Evolutionary conservation across 768 basidiomycete species (phyloP).

Genomic region (Suillus fuscotomentosus): DNA sequence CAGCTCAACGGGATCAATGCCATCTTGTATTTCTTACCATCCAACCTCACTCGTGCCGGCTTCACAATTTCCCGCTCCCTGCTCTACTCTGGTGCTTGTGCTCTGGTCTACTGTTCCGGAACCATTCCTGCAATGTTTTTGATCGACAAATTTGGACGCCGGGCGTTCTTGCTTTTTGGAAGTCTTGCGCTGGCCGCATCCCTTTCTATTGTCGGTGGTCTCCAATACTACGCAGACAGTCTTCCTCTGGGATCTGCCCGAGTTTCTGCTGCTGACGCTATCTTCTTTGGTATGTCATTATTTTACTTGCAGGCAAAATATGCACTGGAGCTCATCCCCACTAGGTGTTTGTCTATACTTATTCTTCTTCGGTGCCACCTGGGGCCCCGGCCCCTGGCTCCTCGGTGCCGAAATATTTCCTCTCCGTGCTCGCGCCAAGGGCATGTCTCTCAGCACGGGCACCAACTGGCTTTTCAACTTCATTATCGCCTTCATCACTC

Average conservation of each 20-base stretch:
- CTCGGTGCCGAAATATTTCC: constrained; percentile 53
- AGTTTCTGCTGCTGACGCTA: constrained; percentile 32
- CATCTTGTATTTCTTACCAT: constrained; percentile 57
- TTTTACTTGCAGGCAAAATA: constrained; percentile 20
- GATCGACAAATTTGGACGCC: constrained; percentile 53
- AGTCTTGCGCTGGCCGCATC: constrained; percentile 42
- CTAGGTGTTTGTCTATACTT: constrained; percentile 51
- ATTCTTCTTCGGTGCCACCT: constrained; percentile 56
- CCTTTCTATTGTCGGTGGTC: constrained; percentile 49
- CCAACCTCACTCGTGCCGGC: constrained; percentile 49
- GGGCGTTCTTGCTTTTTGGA: constrained; percentile 47
- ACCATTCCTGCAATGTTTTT: constrained; percentile 53
- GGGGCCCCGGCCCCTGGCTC: constrained; percentile 56
- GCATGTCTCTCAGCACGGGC: constrained; percentile 36
- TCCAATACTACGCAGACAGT: constrained; percentile 45
- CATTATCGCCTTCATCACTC: constrained; percentile 47
- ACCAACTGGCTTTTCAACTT: constrained; percentile 36
- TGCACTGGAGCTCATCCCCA: constrained; percentile 2
- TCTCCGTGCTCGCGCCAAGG: constrained; percentile 36
- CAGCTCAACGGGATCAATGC: constrained; percentile 59
- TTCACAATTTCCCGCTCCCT: constrained; percentile 43
- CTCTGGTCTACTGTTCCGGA: constrained; percentile 46
- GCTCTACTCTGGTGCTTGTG: constrained; percentile 46
- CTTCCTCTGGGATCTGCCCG: constrained; percentile 34
- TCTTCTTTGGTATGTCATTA: constrained; percentile 29